phyloP scores from a whole-genome alignment of 2,329 filamentous ascomycete species.

The Hypoxylon sp. region DNA sequence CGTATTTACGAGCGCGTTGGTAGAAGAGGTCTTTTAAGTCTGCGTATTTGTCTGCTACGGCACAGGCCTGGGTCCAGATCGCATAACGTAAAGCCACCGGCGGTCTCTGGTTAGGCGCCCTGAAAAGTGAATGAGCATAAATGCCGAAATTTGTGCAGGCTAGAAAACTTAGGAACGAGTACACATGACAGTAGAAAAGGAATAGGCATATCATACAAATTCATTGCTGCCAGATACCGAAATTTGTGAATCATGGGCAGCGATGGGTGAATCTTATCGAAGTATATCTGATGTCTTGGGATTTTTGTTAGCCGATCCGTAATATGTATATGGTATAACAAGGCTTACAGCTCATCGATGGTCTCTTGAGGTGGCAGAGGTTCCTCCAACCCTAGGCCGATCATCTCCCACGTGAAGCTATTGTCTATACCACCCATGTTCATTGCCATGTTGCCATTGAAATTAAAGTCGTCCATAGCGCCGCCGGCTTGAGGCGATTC shows the following conservation, averaged over 20 bases:
- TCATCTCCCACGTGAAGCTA: conserved; percentile 84
- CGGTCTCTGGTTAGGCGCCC: conserved; percentile 84
- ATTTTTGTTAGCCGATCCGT: conserved; percentile 21
- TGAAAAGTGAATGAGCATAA: conserved; percentile 48
- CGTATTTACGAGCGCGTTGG: conserved; percentile 86
- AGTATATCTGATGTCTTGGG: conserved; percentile 82
- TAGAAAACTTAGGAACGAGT: not conserved
- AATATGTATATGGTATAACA: not conserved
- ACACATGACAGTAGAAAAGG: not conserved
- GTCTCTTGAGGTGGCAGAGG: conserved; percentile 70
- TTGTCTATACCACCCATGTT: conserved; percentile 63
- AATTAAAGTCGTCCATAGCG: conserved; percentile 69
- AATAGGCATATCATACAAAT: conserved; percentile 66
- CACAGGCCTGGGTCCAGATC: conserved; percentile 95
- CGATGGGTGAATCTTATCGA: conserved; percentile 89
- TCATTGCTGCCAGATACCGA: conserved; percentile 89
- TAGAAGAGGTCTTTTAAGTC: conserved; percentile 91
- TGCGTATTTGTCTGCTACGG: conserved; percentile 83
- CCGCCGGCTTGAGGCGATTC: conserved; percentile 64
- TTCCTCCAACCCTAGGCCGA: conserved; percentile 70
- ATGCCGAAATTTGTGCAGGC: conserved; percentile 1
- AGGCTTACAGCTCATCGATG: conserved; percentile 82
- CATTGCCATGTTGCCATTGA: conserved; percentile 63
- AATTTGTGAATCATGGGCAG: conserved; percentile 90
- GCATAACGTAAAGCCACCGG: conserved; percentile 91